Base-by-base conservation (phyloP, 2,329 filamentous ascomycete genomes). In the Chaetomium olivaceum region DNA sequence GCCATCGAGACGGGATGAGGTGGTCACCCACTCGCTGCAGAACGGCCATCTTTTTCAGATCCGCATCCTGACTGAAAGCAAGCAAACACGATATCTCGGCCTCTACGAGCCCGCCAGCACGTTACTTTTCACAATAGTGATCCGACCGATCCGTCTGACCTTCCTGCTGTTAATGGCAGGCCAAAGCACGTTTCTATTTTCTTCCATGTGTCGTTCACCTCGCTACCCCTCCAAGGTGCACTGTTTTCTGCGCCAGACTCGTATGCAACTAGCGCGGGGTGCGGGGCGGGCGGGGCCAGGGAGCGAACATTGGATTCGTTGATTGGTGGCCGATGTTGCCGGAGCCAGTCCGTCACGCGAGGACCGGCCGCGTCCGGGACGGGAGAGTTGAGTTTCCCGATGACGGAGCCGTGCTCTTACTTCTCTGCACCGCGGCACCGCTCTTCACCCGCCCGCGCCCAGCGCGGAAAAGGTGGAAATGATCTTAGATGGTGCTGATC, bases 261-360 rank as follows among this genome's bases (percentile, higher is more conserved):
- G 39, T 43, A 19, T 43, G 39, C 16, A n/a, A 16, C 33, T 21
- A 59, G 62, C 62, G 55, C 14, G 29, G 39, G 43, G 5, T 50
- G 54, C 8, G 56, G 36, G 54, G 61, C n/a, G 39, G 31, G 63
- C 21, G 62, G 51, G 12, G 12, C n/a, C 23, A 12, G 31, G 25
- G 31, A 31, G 27, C 58, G 27, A 50, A 5, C 31, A 23, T 58
- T 50, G 50, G 29, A 8, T 2, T 9, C 25, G 50, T 57, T 65
- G 64, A 68, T 68, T 68, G 67, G 67, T 48, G n/a, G 36, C 57
- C 36, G 48, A 51, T 9, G 23, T 29, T 58, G 54, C 58, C 61
- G 64, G 55, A 23, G 39, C 52, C 36, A 27, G 33, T 25, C 64
- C 55, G 58, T 66, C 58, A 36, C 59, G 54, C 61, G 31, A 64